phyloP scores from a whole-genome alignment of 164 flowering plant genomes.

The Cinnamomum chago region DNA sequence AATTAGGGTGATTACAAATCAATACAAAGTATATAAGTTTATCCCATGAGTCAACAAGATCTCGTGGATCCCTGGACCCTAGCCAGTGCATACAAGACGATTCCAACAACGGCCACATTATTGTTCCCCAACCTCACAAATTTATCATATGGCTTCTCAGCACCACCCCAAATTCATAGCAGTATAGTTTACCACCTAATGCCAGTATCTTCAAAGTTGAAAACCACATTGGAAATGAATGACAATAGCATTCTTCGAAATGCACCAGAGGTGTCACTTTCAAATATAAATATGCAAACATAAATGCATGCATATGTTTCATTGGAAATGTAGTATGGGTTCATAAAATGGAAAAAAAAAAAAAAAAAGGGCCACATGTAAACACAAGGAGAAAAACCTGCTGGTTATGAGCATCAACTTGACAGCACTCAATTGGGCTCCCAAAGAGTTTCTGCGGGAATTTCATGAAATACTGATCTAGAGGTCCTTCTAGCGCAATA shows the following conservation, averaged over 20 bases:
- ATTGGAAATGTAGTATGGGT: neutral
- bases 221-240: no score
- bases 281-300: neutral
- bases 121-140: no score
- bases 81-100: no score
- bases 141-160: neutral
- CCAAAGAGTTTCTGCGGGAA: constrained; percentile 76
- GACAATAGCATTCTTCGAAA: no score
- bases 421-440: constrained; percentile 83
- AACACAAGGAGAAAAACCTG: constrained; percentile 41
- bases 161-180: neutral
- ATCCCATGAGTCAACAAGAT: no score
- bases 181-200: neutral
- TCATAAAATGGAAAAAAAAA: neutral
- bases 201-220: neutral
- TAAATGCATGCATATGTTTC: neutral
- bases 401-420: constrained; percentile 70
- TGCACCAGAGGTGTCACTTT: neutral
- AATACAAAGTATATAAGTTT: no score
- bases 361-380: neutral
- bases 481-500: constrained; percentile 92
- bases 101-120: no score
- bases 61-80: no score
- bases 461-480: constrained; percentile 94
- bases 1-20: no score